Evolutionary conservation across 345 rosid genomes (phyloP).

Genomic region (Rhodamnia rubescens): DNA sequence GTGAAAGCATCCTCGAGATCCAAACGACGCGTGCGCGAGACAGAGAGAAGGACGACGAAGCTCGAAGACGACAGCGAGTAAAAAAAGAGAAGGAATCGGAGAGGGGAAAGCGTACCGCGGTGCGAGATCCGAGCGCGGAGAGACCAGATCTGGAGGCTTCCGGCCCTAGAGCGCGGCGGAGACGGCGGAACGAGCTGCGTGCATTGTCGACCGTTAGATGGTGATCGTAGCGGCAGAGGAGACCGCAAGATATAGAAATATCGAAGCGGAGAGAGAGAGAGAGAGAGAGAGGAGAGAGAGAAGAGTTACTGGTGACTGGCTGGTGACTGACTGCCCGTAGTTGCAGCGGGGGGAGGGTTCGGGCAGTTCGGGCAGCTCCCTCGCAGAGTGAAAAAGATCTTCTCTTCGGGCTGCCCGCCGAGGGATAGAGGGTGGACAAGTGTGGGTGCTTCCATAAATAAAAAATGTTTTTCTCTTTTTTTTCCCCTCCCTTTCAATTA

Average conservation of each 20-base stretch:
- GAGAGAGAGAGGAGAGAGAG: slow-evolving; percentile 8
- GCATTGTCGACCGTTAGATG: slow-evolving; percentile 58
- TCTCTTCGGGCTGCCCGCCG: background rate
- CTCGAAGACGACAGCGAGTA: background rate
- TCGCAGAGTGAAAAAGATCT: background rate
- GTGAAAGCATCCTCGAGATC: background rate
- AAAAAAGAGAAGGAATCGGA: background rate
- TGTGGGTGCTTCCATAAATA: background rate
- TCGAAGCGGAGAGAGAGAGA: background rate
- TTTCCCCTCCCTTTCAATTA: background rate
- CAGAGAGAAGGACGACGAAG: background rate
- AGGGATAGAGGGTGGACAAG: background rate
- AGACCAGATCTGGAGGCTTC: slow-evolving; percentile 33
- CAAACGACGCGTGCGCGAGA: background rate
- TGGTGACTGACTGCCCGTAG: slow-evolving; percentile 10
- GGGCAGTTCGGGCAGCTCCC: slow-evolving; percentile 15
- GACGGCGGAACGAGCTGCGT: slow-evolving; percentile 10
- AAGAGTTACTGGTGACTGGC: slow-evolving; percentile 4
- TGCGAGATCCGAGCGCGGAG: slow-evolving; percentile 24
- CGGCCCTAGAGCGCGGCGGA: slow-evolving; percentile 22
- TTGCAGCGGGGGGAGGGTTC: background rate
- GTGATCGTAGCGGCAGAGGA: slow-evolving; percentile 23
- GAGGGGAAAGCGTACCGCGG: slow-evolving; percentile 15
- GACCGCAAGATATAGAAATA: slow-evolving; percentile 19
- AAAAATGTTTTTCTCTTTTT: background rate